Evolutionary conservation across 1,284 basidiomycete genomes (phyloP).

Genomic region (Veloporphyrellus conicus): DNA sequence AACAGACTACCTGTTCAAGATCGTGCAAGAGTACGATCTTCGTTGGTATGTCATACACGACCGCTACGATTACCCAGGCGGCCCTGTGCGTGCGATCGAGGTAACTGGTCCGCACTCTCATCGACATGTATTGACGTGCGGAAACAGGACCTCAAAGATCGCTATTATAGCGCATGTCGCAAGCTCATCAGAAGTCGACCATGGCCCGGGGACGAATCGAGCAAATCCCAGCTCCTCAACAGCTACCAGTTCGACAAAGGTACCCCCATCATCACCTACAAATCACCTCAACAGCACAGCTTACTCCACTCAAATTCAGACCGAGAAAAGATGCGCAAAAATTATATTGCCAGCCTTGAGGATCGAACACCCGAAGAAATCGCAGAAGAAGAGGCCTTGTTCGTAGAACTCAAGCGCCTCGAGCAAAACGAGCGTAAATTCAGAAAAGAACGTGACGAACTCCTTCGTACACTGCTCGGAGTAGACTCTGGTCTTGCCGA

Average conservation of each 20-base stretch:
- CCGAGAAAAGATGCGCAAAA: slow-evolving; percentile 85
- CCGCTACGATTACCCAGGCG: slow-evolving; percentile 73
- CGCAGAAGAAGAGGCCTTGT: slow-evolving; percentile 93
- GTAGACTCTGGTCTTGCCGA: slow-evolving; percentile 81
- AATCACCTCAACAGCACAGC: neutral
- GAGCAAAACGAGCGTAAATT: slow-evolving; percentile 91
- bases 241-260: slow-evolving; percentile 84
- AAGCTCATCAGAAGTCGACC: slow-evolving; percentile 82
- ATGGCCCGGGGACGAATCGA: slow-evolving; percentile 73
- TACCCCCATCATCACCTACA: slow-evolving; percentile 23
- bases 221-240: slow-evolving; percentile 63
- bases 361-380: slow-evolving; percentile 85
- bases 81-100: slow-evolving; percentile 62
- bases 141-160: slow-evolving; percentile 86
- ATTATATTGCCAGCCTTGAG: slow-evolving; percentile 82
- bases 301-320: slow-evolving; percentile 43
- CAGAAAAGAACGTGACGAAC: slow-evolving; percentile 84
- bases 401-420: slow-evolving; percentile 88
- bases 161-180: slow-evolving; percentile 91
- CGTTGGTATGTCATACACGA: slow-evolving; percentile 91
- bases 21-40: slow-evolving; percentile 81
- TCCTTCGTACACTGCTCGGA: slow-evolving; percentile 80
- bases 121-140: slow-evolving; percentile 1
- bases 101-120: slow-evolving; percentile 36
- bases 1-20: slow-evolving; percentile 86